Conservation (phyloP, 2,329 filamentous ascomycete genomes). For the Emergomyces pasteurianus region DNA sequence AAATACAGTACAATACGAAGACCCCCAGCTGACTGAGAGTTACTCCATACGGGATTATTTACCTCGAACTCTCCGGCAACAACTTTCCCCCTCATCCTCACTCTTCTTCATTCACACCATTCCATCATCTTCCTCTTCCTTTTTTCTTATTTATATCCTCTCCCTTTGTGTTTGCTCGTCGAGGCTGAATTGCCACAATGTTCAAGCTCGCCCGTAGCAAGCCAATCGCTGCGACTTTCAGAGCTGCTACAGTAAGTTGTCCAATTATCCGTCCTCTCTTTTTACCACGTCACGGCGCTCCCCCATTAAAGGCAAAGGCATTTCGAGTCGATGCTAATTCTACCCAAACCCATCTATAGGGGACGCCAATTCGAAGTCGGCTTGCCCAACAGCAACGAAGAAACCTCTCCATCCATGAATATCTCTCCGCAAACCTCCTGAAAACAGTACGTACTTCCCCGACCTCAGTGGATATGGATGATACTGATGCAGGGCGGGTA, state of each 20-base stretch:
- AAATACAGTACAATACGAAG: neutral
- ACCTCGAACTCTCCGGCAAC: neutral
- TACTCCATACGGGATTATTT: too few relatives aligned
- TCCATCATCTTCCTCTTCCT: neutral
- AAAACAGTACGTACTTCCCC: slow-evolving; percentile 41
- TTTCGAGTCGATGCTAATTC: neutral
- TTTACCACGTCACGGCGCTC: slow-evolving; percentile 16
- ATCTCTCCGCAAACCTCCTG: slow-evolving; percentile 86
- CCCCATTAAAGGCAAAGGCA: slow-evolving; percentile 24
- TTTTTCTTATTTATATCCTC: neutral
- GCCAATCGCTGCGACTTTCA: slow-evolving; percentile 67
- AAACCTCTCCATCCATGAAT: slow-evolving; percentile 94
- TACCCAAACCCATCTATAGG: slow-evolving; percentile 31
- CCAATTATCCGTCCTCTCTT: neutral
- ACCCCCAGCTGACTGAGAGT: too few relatives aligned
- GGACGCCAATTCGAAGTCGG: slow-evolving; percentile 42
- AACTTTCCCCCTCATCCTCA: neutral
- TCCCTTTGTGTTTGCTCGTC: neutral
- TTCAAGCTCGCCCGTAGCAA: slow-evolving; percentile 77
- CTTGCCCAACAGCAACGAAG: slow-evolving; percentile 65
- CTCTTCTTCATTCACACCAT: neutral
- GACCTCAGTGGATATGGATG: neutral
- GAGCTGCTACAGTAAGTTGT: slow-evolving; percentile 58
- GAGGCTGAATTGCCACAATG: slow-evolving; percentile 46
- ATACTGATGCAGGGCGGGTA: neutral